Conservation (phyloP, 768 basidiomycete genomes). For the Mycena galericulata region DNA sequence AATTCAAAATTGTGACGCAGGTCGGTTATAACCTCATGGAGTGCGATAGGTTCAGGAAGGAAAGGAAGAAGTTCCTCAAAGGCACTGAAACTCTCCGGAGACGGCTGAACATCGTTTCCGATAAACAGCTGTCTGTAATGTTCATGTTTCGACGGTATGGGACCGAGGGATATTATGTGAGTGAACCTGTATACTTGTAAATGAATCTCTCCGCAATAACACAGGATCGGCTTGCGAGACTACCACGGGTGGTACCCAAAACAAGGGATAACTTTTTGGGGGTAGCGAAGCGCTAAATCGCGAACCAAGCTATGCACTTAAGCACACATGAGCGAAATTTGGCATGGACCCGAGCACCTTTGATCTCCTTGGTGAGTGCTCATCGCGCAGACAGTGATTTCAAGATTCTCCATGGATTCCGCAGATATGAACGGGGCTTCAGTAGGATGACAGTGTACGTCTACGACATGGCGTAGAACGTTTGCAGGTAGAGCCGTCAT, state of each 20-base stretch:
- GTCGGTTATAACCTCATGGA: conserved; percentile 68
- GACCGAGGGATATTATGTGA: conserved; percentile 72
- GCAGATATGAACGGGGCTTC: conserved; percentile 66
- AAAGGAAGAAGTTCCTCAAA: conserved; percentile 69
- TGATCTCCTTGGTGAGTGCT: conserved; percentile 78
- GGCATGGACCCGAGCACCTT: conserved; percentile 22
- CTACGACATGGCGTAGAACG: conserved; percentile 78
- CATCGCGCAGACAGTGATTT: conserved; percentile 88
- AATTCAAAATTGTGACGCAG: conserved; percentile 68
- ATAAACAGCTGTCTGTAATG: conserved; percentile 86
- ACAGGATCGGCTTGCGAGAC: too few relatives aligned
- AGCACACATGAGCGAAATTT: not conserved
- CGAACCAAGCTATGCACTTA: conserved; percentile 60
- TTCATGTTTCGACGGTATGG: conserved; percentile 63
- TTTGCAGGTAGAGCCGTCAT: conserved; percentile 14
- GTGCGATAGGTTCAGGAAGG: conserved; percentile 79
- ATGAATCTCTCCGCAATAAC: too few relatives aligned
- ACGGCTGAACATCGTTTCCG: conserved; percentile 30
- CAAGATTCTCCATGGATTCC: conserved; percentile 64
- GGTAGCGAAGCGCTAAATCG: conserved; percentile 68
- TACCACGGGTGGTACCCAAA: conserved; percentile 96
- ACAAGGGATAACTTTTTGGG: conserved; percentile 83
- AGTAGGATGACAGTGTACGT: conserved; percentile 95
- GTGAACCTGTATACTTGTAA: conserved; percentile 56
- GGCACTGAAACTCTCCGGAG: conserved; percentile 47